These are phyloP conservation scores for Solanum ossicruentum DNA, from an alignment of 257 asterid species.

Conservation along the genomic window DNA sequence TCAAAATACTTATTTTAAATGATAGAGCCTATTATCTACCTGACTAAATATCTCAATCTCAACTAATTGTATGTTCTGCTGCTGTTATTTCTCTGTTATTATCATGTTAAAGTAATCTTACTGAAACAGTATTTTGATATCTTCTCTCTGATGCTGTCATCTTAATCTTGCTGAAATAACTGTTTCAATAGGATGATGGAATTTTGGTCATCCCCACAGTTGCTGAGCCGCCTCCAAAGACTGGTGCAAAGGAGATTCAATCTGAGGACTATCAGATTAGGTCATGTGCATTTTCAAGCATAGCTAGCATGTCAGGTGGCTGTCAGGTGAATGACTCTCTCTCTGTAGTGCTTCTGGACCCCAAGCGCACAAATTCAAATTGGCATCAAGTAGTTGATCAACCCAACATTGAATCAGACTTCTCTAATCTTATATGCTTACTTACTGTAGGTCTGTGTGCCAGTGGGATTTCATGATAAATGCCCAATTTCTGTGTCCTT, in stretches of 20 bases:
- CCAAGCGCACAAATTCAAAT: neutral
- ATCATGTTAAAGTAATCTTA: neutral
- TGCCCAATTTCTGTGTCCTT: conserved; percentile 79
- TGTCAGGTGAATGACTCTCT: conserved; percentile 63
- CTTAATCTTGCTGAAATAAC: conserved; percentile 8
- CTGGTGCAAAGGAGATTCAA: conserved; percentile 55
- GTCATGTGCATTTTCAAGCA: conserved; percentile 48
- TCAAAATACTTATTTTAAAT: neutral
- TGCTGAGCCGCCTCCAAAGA: conserved; percentile 69
- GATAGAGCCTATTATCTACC: neutral
- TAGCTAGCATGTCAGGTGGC: conserved; percentile 96
- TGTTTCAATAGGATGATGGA: conserved; percentile 74
- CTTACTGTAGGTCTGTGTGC: conserved; percentile 54
- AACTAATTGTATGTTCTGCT: neutral
- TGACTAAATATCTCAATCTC: neutral
- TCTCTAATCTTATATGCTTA: neutral
- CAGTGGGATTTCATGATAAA: conserved; percentile 71
- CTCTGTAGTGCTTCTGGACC: neutral
- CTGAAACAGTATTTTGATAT: neutral
- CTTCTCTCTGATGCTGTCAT: neutral
- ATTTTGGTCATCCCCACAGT: conserved; percentile 70
- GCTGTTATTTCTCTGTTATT: neutral
- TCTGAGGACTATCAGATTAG: conserved; percentile 54
- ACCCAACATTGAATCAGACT: neutral
- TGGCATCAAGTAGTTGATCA: neutral